These are phyloP conservation scores for Diatrype stigma DNA, from an alignment of 2,329 filamentous ascomycete species.

Conservation along the genomic window DNA sequence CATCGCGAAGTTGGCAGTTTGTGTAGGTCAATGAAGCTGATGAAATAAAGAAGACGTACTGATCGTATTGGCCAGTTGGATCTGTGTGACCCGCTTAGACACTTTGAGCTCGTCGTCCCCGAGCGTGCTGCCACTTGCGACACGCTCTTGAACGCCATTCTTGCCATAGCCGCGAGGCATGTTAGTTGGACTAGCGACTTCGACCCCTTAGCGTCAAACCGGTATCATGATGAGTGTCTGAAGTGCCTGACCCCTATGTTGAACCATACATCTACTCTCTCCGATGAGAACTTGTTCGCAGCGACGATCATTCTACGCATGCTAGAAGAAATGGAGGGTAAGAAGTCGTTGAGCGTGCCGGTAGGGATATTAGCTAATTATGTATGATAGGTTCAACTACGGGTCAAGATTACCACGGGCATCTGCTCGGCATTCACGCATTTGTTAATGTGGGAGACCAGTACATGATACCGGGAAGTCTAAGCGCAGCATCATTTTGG, in stretches of 20 bases:
- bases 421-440: constrained; percentile 41
- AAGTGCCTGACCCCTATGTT: constrained; percentile 45
- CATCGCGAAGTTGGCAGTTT: constrained; percentile 30
- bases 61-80: constrained; percentile 25
- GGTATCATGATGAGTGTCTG: constrained; percentile 52
- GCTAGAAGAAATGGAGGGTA: constrained; percentile 42
- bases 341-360: constrained; percentile 11
- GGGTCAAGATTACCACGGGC: constrained; percentile 43
- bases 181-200: constrained; percentile 44
- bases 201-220: constrained; percentile 45
- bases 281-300: constrained; percentile 50
- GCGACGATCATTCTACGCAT: constrained; percentile 49
- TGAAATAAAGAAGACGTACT: constrained; percentile 2
- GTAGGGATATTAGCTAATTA: constrained; percentile 21
- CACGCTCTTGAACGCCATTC: constrained; percentile 52
- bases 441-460: constrained; percentile 40
- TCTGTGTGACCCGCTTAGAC: constrained; percentile 30
- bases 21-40: constrained; percentile 21
- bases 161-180: constrained; percentile 52
- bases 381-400: constrained; percentile 33
- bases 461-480: constrained; percentile 35
- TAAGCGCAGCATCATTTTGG: constrained; percentile 53
- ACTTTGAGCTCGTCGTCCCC: constrained; percentile 52
- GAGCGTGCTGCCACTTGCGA: constrained; percentile 46
- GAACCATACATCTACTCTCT: constrained; percentile 32